Base-by-base conservation (phyloP, 2,329 filamentous ascomycete genomes). In the Monilinia aucupariae region DNA sequence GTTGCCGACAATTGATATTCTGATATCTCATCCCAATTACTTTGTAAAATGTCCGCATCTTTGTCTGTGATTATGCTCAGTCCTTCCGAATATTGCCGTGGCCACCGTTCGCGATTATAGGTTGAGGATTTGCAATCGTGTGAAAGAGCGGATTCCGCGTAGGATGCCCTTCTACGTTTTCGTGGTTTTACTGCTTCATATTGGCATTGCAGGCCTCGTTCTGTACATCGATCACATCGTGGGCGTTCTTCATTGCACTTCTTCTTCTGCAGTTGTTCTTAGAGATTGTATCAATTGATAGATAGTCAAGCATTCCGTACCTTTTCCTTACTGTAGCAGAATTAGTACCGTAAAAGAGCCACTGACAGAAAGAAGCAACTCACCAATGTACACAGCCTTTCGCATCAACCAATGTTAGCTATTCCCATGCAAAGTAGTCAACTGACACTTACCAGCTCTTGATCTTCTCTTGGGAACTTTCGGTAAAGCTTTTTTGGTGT, bases 401-500 rank as follows among this genome's bases (percentile, higher is more conserved):
- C 59, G 37, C 12, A 47, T 5, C 22, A 47, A 53, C 12, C 53
- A 22, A 49, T 27, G 49, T 71, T 61, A 70, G 70, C 59, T 47
- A 50, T 34, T 43, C 10, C n/a, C 30, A 47, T 34, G 8, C 30
- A 32, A 34, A 34, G 52, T 48, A 27, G 22, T 22, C 15, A 27
- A 20, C 13, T 5, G 56, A 25, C 37, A 50, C 80, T 76, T 74
- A 85, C 82, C 82, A 72, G 81, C 79, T 75, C 83, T 78, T n/a
- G 83, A 85, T 62, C 83, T 78, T 70, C 76, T 80, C 74, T 85
- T 86, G 39, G 83, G 83, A 51, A 78, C 75, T 74, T 84, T 85
- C n/a, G 83, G 81, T 53, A 78, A 73, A 64, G 83, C 83, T 56
- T 81, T 74, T 72, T 78, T 79, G n/a, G 82, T 83, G 71, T 84